Base-by-base conservation (phyloP, 1,139 yeast species). In the Lodderomyces oxycetoniae region DNA sequence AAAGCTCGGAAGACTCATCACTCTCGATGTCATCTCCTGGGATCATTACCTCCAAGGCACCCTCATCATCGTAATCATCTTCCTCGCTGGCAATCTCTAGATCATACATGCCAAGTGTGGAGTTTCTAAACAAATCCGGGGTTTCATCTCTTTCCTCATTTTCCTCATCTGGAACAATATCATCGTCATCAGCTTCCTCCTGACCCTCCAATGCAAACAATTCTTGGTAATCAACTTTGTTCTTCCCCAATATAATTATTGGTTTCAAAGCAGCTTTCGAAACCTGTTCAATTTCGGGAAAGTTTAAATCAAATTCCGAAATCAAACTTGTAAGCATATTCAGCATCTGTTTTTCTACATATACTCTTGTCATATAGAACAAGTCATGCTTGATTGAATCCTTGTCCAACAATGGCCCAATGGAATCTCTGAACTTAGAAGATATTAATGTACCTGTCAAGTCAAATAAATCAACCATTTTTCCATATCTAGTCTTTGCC, bases 21-120 rank as follows among this genome's bases (percentile, higher is more conserved):
- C 52, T 59, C 2, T 34, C 41, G 9, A 53, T 48, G 10, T 60
- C 69, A 27, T 57, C 67, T 4, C 55, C 68, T 2, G 67, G 60
- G 50, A 61, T 50, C 30, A 63, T 45, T 2, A 52, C 68, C 28
- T 63, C 71, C 30, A 61, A 44, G 4, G 59, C 59, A n/a, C 54
- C 63, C 17, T 43, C 48, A 5, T 38, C 44, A 17, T 42, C 44
- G 17, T 50, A 61, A 21, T 55, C 59, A 9, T 57, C 66, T 5
- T 52, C 68, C 31, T 82, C 89, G 35, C 81, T 79, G 42, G 80
- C 87, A 26, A 77, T 71, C 34, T 84, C 94, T 33, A 85, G 79
- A 48, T 89, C 96, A 52, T 84, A 89, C 95, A 89, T 88, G 2
- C 96, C 96, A 34, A 89, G 67, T 0, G 96, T 86, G 0, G 96